Evolutionary conservation across 371 early-diverging fungal genomes (phyloP).

Genomic region (Amoeboaphelidium occidentale): DNA sequence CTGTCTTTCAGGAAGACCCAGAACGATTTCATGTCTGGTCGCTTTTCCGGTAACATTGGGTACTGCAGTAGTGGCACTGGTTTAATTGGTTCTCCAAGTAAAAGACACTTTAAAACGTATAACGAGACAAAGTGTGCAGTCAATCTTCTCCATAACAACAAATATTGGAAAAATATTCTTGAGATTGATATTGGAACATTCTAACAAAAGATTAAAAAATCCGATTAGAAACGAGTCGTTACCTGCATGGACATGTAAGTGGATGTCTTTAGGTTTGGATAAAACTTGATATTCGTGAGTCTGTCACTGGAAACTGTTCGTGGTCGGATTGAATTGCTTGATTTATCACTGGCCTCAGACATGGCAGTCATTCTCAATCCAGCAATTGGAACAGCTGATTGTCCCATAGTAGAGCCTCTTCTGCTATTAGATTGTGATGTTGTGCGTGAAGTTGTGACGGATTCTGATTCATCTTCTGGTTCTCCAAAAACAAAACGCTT

Average conservation of each 20-base stretch:
- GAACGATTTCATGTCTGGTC: background rate
- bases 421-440: background rate
- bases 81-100: conserved; percentile 13
- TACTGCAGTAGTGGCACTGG: conserved; percentile 16
- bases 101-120: conserved; percentile 9
- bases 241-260: conserved; percentile 7
- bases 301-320: background rate
- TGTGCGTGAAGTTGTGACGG: background rate
- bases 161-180: conserved; percentile 16
- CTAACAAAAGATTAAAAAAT: too few species aligned
- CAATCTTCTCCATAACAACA: conserved; percentile 14
- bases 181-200: conserved; percentile 8
- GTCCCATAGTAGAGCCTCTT: conserved; percentile 4
- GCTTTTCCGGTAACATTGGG: conserved; percentile 11
- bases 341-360: background rate
- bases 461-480: background rate
- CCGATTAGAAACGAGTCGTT: too few species aligned
- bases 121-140: conserved; percentile 12
- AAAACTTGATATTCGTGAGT: conserved; percentile 10
- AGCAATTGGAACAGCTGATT: conserved; percentile 1
- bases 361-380: conserved; percentile 9
- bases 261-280: conserved; percentile 7
- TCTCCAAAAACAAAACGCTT: background rate
- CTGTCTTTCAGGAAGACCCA: background rate
- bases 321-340: background rate